These are phyloP conservation scores for Forsythia viridissima DNA, from an alignment of 257 asterid genomes.

Conservation along the genomic window DNA sequence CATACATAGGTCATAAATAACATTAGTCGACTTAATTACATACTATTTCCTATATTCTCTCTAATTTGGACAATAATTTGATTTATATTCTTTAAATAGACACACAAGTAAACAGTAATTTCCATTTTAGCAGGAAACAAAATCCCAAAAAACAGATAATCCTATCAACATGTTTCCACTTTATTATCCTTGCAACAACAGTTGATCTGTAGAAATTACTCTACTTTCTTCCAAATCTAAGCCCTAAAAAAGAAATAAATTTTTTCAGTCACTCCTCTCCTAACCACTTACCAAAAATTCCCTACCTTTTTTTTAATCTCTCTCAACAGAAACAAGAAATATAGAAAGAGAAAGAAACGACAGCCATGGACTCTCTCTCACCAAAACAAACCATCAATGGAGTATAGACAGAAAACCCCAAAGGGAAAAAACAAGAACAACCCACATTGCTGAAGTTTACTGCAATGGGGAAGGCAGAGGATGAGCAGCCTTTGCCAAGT, in stretches of 20 bases:
- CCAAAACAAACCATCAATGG: conserved; percentile 50
- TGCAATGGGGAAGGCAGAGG: conserved; percentile 84
- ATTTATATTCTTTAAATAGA: not conserved
- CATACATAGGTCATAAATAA: too few species aligned
- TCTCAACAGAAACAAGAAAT: conserved; percentile 12
- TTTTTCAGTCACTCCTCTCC: conserved; percentile 39
- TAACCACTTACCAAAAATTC: conserved; percentile 44
- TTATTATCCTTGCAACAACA: conserved; percentile 30
- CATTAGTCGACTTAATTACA: too few species aligned
- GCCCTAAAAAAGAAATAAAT: conserved; percentile 39
- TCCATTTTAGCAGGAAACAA: not conserved
- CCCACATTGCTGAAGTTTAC: conserved; percentile 56
- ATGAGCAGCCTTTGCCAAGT: conserved; percentile 48
- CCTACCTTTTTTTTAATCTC: conserved; percentile 22
- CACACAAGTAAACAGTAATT: not conserved
- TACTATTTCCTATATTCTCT: not conserved
- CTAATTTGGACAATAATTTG: conserved; percentile 5
- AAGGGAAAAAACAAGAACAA: conserved; percentile 23
- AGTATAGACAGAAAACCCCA: conserved; percentile 31
- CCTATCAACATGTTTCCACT: not conserved
- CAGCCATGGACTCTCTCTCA: conserved; percentile 36
- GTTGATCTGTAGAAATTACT: conserved; percentile 55
- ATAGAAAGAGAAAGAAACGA: conserved; percentile 19
- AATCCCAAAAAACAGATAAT: not conserved
- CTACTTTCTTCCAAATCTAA: conserved; percentile 43